Evolutionary conservation across 2,329 filamentous ascomycete species (phyloP).

Genomic region (Claviceps sp.): DNA sequence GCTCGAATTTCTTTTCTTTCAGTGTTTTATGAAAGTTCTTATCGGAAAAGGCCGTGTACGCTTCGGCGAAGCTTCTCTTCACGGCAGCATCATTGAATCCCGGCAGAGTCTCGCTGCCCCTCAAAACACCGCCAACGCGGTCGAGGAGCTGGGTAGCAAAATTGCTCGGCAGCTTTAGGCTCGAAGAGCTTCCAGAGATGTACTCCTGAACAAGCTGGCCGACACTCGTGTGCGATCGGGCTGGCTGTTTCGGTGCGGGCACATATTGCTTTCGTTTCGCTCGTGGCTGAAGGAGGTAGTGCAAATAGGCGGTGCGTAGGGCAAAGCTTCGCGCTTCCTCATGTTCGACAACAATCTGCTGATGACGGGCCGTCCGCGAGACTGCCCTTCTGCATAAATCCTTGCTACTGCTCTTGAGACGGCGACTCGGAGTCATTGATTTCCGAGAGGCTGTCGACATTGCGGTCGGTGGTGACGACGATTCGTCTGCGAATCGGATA

Average conservation of each 20-base stretch:
- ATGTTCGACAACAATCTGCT: slow-evolving; percentile 38
- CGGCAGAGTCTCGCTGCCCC: slow-evolving; percentile 68
- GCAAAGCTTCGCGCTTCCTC: slow-evolving; percentile 88
- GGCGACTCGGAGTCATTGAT: slow-evolving; percentile 31
- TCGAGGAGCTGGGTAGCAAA: slow-evolving; percentile 46
- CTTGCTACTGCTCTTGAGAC: slow-evolving; percentile 30
- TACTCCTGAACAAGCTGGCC: slow-evolving; percentile 86
- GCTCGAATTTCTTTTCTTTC: slow-evolving; percentile 85
- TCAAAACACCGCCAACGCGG: slow-evolving; percentile 66
- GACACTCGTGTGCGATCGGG: slow-evolving; percentile 56
- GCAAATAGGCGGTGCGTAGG: slow-evolving; percentile 77
- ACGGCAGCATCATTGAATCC: slow-evolving; percentile 85
- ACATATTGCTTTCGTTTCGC: slow-evolving; percentile 84
- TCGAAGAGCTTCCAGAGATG: slow-evolving; percentile 33
- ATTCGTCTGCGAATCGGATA: not conserved
- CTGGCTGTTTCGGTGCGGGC: slow-evolving; percentile 46
- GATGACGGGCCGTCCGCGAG: slow-evolving; percentile 25
- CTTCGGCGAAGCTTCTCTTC: slow-evolving; percentile 87
- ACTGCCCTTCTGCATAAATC: slow-evolving; percentile 27
- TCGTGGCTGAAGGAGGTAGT: slow-evolving; percentile 85
- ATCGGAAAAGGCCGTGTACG: slow-evolving; percentile 86
- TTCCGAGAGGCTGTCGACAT: slow-evolving; percentile 39
- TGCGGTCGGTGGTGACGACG: not conserved
- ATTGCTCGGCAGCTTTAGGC: slow-evolving; percentile 43
- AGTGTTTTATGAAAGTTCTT: slow-evolving; percentile 77